phyloP scores from a whole-genome alignment of 192 early-diverging fungal genomes.

The Polychytrium aggregatum region DNA sequence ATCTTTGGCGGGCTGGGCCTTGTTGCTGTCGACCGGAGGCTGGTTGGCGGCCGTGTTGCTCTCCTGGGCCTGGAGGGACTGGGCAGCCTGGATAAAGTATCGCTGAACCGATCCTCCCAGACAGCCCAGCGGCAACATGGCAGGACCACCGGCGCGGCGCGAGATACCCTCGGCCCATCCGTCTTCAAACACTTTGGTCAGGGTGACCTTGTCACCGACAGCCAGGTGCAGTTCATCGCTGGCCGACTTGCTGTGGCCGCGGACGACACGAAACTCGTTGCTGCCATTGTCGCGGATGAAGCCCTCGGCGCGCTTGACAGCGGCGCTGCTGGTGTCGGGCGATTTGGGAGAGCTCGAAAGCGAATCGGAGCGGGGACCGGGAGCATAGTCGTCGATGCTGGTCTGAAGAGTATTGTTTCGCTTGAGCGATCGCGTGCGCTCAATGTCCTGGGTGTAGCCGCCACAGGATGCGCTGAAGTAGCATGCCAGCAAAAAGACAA shows the following conservation, averaged over 20 bases:
- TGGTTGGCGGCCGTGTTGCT: too few species aligned
- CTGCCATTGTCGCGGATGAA: constrained; percentile 14
- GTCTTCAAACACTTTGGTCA: constrained; percentile 21
- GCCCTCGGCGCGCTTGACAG: constrained; percentile 10
- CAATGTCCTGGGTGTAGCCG: too few species aligned
- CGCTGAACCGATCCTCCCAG: constrained; percentile 25
- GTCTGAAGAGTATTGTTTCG: too few species aligned
- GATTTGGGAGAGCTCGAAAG: neutral
- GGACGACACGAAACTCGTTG: constrained; percentile 21
- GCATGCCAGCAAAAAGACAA: too few species aligned
- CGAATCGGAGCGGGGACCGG: neutral
- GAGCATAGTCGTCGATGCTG: too few species aligned
- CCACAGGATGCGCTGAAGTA: too few species aligned
- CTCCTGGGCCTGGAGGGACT: too few species aligned
- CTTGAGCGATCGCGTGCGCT: too few species aligned
- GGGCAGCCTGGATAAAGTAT: too few species aligned
- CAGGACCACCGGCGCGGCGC: constrained; percentile 26
- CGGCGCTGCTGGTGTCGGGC: neutral
- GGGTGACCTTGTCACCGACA: constrained; percentile 18
- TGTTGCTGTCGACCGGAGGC: too few species aligned
- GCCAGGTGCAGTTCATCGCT: constrained; percentile 25
- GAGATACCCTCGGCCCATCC: constrained; percentile 28
- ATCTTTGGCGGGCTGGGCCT: too few species aligned
- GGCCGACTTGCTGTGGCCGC: constrained; percentile 13
- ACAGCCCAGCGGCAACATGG: constrained; percentile 25